These are phyloP conservation scores for Stemphylium beticola DNA, from an alignment of 2,329 filamentous ascomycete species.

Conservation along the genomic window DNA sequence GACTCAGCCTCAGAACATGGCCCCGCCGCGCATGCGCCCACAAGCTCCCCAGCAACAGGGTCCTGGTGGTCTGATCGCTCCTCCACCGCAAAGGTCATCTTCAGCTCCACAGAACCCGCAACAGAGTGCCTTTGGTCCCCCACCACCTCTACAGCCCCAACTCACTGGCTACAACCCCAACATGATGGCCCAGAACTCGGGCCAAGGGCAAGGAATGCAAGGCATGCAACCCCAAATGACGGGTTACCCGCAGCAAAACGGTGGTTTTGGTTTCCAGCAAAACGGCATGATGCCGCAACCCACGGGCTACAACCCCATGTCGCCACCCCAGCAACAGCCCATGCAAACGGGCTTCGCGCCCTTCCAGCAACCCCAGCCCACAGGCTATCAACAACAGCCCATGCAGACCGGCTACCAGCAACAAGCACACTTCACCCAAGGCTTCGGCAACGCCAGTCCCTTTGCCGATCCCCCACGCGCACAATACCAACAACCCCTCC, in stretches of 20 bases:
- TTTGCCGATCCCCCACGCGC: slow-evolving; percentile 61
- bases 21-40: slow-evolving; percentile 69
- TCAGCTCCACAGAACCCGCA: slow-evolving; percentile 81
- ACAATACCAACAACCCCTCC: slow-evolving; percentile 50
- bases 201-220: slow-evolving; percentile 51
- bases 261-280: slow-evolving; percentile 42
- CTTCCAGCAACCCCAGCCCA: slow-evolving; percentile 56
- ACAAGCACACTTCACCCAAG: slow-evolving; percentile 46
- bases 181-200: slow-evolving; percentile 68
- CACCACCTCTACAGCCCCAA: slow-evolving; percentile 79
- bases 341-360: slow-evolving; percentile 48
- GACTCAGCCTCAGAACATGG: slow-evolving; percentile 46
- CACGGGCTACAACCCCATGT: slow-evolving; percentile 44
- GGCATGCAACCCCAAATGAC: slow-evolving; percentile 48
- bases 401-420: slow-evolving; percentile 57
- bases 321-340: slow-evolving; percentile 50
- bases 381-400: slow-evolving; percentile 49
- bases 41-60: slow-evolving; percentile 68
- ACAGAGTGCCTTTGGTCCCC: slow-evolving; percentile 72
- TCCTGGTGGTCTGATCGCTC: slow-evolving; percentile 71
- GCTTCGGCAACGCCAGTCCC: slow-evolving; percentile 58
- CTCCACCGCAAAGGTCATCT: slow-evolving; percentile 79
- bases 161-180: slow-evolving; percentile 72
- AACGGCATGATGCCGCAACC: slow-evolving; percentile 49
- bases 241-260: slow-evolving; percentile 48